Evolutionary conservation across 192 early-diverging fungal genomes (phyloP).

Genomic region (Jimgerdemannia lactiflua): DNA sequence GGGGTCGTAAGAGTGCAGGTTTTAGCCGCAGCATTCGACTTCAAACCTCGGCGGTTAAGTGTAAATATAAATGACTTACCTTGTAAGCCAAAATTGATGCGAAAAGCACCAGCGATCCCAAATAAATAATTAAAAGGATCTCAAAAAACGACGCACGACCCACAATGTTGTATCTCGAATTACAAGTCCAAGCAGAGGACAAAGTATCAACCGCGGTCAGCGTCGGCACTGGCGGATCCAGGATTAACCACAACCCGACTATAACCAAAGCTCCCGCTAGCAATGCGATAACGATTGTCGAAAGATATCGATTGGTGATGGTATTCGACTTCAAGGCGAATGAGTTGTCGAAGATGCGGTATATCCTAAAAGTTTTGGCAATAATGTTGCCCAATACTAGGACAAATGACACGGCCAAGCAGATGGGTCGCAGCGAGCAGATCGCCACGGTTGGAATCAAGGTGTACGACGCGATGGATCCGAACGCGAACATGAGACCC

Average conservation of each 20-base stretch:
- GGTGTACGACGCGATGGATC: conserved; percentile 31
- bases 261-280: neutral
- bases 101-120: conserved; percentile 24
- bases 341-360: conserved; percentile 52
- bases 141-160: neutral
- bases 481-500: conserved; percentile 44
- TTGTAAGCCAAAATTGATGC: conserved; percentile 50
- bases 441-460: conserved; percentile 30
- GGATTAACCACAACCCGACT: neutral
- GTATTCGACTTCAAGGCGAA: conserved; percentile 28
- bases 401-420: conserved; percentile 37
- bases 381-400: conserved; percentile 41
- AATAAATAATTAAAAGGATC: conserved; percentile 21
- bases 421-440: conserved; percentile 35
- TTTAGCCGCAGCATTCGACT: too few relatives aligned
- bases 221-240: neutral
- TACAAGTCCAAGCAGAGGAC: neutral
- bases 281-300: neutral
- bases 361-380: conserved; percentile 51
- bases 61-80: neutral
- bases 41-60: too few relatives aligned
- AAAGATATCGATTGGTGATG: neutral
- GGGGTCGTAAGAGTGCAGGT: neutral
- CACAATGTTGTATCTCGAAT: neutral
- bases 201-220: neutral